Evolutionary conservation across 2,329 filamentous ascomycete genomes (phyloP).

Genomic region (Pseudogymnoascus verrucosus): DNA sequence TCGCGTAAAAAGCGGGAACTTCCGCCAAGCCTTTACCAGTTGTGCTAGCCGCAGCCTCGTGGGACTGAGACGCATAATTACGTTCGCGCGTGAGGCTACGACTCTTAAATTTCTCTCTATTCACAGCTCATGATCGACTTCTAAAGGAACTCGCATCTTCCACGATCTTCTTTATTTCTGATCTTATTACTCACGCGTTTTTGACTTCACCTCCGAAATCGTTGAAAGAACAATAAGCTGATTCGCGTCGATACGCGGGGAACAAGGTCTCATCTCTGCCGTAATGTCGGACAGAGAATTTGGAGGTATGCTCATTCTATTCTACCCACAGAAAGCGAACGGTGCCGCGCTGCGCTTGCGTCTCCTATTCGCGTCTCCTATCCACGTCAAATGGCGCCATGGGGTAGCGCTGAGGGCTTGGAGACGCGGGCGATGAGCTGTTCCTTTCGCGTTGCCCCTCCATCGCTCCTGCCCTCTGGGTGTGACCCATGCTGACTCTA

Average conservation of each 20-base stretch:
- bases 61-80: background rate
- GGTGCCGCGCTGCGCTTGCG: background rate
- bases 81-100: constrained; percentile 6
- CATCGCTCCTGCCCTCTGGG: background rate
- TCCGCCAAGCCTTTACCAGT: constrained; percentile 1
- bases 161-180: background rate
- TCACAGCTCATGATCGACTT: background rate
- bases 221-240: background rate
- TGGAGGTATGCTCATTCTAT: constrained; percentile 41
- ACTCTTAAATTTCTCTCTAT: background rate
- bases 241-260: constrained; percentile 2
- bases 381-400: background rate
- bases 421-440: background rate
- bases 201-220: background rate
- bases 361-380: background rate
- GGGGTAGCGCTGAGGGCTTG: background rate
- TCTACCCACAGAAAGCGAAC: background rate
- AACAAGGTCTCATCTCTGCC: constrained; percentile 7
- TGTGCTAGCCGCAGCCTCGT: constrained; percentile 3
- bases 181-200: background rate
- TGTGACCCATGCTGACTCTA: background rate
- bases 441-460: background rate
- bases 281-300: constrained; percentile 60
- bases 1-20: constrained; percentile 8
- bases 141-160: background rate